Percentiles rank a stretch among this genome's conserved stretches.
Conservation (phyloP, 768 basidiomycete genomes). For the Phanerodontia chrysosporium region DNA sequence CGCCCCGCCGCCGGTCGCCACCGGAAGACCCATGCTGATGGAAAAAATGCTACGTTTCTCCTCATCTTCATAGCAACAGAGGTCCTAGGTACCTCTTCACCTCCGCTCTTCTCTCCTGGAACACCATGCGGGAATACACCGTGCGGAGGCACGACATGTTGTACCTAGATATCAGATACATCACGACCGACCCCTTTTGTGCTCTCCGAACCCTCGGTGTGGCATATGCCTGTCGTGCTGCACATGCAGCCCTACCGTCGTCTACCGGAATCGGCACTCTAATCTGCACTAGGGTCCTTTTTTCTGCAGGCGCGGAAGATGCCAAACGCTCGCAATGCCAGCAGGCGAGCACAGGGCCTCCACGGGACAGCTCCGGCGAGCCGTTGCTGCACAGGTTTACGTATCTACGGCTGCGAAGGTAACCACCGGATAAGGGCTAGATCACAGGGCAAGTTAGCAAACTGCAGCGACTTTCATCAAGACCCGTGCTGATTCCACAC, state of each 20-base stretch:
- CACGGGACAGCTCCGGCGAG: constrained; percentile 5
- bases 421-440: constrained; percentile 14
- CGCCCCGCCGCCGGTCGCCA: constrained; percentile 6
- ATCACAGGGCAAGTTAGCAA: constrained; percentile 9
- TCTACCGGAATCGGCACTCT: not conserved
- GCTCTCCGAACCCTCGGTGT: not conserved
- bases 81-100: not conserved
- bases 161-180: constrained; percentile 4
- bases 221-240: not conserved
- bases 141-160: not conserved
- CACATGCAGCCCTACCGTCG: not conserved
- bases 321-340: not conserved
- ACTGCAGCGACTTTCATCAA: constrained; percentile 8
- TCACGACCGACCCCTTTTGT: constrained; percentile 1
- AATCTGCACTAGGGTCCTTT: not conserved
- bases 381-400: constrained; percentile 13
- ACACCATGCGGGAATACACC: not conserved
- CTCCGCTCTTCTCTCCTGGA: not conserved
- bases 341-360: constrained; percentile 2
- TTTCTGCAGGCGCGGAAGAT: not conserved
- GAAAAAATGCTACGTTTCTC: constrained; percentile 1
- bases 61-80: constrained; percentile 15
- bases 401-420: constrained; percentile 5
- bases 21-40: constrained; percentile 6
- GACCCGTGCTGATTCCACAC: constrained; percentile 7